phyloP scores from a whole-genome alignment of 2,329 filamentous ascomycete genomes.

The Xylaria sp. region DNA sequence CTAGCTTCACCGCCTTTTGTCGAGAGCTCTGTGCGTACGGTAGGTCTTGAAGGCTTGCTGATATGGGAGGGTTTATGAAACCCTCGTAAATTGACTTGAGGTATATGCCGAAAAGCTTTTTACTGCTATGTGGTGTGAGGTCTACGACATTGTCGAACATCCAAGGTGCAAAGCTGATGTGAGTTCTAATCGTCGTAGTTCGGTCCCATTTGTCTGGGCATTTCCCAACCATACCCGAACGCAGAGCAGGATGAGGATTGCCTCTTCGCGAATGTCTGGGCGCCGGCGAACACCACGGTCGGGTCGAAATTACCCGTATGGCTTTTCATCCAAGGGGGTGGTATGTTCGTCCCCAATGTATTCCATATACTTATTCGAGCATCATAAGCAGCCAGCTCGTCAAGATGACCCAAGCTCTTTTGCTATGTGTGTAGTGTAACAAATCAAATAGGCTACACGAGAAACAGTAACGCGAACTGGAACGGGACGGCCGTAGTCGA shows the following conservation, averaged over 20 bases:
- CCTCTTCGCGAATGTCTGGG: conserved; percentile 58
- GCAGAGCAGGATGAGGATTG: conserved; percentile 52
- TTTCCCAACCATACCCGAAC: conserved; percentile 47
- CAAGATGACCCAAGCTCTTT: background rate
- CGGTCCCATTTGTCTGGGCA: conserved; percentile 57
- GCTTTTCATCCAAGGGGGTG: conserved; percentile 59
- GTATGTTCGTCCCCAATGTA: conserved; percentile 15
- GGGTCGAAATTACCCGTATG: conserved; percentile 61
- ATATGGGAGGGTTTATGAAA: background rate
- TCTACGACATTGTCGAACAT: background rate
- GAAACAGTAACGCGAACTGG: conserved; percentile 61
- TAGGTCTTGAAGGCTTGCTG: background rate
- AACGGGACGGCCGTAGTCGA: conserved; percentile 60
- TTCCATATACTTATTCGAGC: background rate
- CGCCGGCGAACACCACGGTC: conserved; percentile 52
- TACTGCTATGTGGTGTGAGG: background rate
- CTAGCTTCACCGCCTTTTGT: background rate
- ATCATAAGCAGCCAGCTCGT: background rate
- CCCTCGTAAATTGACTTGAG: background rate
- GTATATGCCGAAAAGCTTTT: background rate
- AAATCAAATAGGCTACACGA: conserved; percentile 48
- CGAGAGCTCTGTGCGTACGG: background rate
- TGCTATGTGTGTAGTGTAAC: background rate
- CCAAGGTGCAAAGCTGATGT: background rate
- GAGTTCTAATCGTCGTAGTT: conserved; percentile 49